Evolutionary conservation across 768 basidiomycete species (phyloP), one percentile per base, ranked within the genome.

Genomic region (Mycena galopus): DNA sequence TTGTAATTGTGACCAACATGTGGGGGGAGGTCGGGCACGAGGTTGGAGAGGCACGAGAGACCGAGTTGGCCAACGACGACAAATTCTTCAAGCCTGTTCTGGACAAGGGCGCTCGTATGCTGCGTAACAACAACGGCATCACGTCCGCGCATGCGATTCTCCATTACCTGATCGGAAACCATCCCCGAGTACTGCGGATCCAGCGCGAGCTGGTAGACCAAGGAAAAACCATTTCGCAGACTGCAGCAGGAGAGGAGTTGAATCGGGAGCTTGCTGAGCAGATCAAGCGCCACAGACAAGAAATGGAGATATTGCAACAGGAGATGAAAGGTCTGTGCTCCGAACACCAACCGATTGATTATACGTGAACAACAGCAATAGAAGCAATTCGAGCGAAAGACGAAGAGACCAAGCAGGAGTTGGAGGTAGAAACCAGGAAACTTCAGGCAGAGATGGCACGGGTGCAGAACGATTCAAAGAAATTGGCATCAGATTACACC

Each of bases 161-260:
- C 0, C 82, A 83, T 6, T 80, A 82, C 35, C 77, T 91, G 69
- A 73, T 87, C 19, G 78, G 80, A 30, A 84, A 80, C 9, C 78
- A 79, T 30, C 85, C 90, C 0, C 73, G 83, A 3, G 81, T 86
- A 2, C 81, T 91, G 4, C 84, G 82, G 27, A 90, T 92, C 60
- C 91, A 91, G 73, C 79, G 82, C 30, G 90, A 92, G 76, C 80
- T 91, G 17, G 87, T 91, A 6, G 86, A 86, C 67, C 81, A 87
- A 73, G 81, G 81, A 35, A 85, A 85, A 60, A 82, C 85, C 50
- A 84, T 91, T 19, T 81, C 85, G 2, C 81, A 90, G 61, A 91
- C 91, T 2, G 79, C 82, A 4, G 91, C 90, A 1, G 89, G 89
- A 1, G 82, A 79, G 19, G 90, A 89, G 75, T 82, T 92, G 25